phyloP scores from a whole-genome alignment of 805 yeast genomes.

The Danielozyma ontarioensis region DNA sequence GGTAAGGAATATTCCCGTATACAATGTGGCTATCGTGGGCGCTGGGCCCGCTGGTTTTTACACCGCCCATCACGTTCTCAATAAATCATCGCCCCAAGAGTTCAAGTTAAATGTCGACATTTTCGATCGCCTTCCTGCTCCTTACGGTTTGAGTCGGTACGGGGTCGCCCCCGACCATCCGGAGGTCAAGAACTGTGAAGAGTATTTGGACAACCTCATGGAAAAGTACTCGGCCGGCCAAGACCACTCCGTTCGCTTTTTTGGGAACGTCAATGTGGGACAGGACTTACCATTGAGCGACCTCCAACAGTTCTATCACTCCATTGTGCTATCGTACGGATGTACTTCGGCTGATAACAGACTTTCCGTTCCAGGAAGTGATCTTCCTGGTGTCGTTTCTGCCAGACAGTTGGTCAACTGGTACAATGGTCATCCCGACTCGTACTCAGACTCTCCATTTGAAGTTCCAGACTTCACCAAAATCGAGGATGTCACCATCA shows the following conservation, averaged over 20 bases:
- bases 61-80: conserved; percentile 70
- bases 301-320: conserved; percentile 56
- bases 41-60: conserved; percentile 97
- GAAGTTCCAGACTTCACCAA: conserved; percentile 52
- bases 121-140: conserved; percentile 82
- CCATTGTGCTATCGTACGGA: conserved; percentile 80
- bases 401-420: conserved; percentile 90
- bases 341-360: conserved; percentile 54
- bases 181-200: conserved; percentile 82
- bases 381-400: conserved; percentile 61
- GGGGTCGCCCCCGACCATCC: conserved; percentile 99
- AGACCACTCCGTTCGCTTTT: conserved; percentile 36
- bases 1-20: too few species aligned
- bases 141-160: conserved; percentile 84
- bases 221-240: conserved; percentile 5
- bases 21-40: conserved; percentile 73
- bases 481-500: conserved; percentile 63
- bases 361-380: conserved; percentile 55
- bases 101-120: conserved; percentile 51
- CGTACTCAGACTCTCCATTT: conserved; percentile 27
- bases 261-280: conserved; percentile 73
- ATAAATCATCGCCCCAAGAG: conserved; percentile 30
- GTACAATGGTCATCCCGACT: conserved; percentile 88
- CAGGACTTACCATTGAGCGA: conserved; percentile 47
- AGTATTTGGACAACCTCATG: conserved; percentile 58